phyloP scores from a whole-genome alignment of 2,329 filamentous ascomycete species.

The Aspergillus persii region DNA sequence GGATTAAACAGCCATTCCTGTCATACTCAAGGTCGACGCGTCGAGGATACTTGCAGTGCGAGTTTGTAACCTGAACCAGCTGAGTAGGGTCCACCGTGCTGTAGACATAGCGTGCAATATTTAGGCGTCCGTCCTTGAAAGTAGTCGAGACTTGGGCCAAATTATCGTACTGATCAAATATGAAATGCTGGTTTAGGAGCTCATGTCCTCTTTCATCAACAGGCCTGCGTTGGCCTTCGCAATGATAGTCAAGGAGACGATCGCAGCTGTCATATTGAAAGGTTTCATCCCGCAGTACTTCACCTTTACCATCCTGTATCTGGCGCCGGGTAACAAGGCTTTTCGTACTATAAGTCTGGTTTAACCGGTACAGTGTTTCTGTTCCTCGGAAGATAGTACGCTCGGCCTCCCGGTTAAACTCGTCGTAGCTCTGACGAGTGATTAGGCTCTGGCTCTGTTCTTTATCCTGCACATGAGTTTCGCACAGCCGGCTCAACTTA shows the following conservation, averaged over 20 bases:
- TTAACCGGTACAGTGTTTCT: neutral
- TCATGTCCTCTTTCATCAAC: neutral
- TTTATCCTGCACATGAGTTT: neutral
- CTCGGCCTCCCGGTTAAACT: constrained; percentile 1
- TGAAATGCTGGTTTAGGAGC: neutral
- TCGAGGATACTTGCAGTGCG: neutral
- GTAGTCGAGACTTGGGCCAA: neutral
- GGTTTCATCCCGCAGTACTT: neutral
- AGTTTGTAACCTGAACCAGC: neutral
- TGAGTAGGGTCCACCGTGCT: neutral
- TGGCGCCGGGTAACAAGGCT: neutral
- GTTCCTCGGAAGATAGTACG: neutral
- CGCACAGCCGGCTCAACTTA: neutral
- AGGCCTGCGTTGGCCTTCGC: neutral
- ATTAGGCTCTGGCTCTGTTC: neutral
- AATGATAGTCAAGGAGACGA: neutral
- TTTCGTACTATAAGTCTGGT: neutral
- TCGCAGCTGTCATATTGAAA: neutral
- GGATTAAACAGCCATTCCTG: neutral
- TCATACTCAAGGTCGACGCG: neutral
- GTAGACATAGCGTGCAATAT: neutral
- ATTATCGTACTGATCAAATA: neutral
- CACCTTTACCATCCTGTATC: neutral
- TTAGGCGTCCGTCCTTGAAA: neutral
- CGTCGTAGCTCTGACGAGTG: neutral